Evolutionary conservation across 257 asterid species (phyloP), one percentile per base, ranked within the genome.

Genomic region (Nicotiana tomentosiformis): DNA sequence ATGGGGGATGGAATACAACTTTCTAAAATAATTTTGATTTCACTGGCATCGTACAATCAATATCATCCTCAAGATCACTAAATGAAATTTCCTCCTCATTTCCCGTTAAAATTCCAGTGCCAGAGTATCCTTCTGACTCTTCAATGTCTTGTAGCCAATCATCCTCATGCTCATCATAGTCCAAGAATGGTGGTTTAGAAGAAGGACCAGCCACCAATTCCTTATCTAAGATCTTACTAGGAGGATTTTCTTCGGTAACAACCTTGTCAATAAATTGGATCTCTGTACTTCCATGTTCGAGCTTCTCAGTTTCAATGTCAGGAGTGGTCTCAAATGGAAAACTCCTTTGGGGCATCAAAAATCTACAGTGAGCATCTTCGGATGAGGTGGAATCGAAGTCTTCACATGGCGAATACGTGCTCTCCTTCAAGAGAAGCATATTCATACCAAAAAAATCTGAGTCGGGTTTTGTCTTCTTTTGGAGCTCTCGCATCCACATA

Each of bases 31-130:
- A 8, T 35, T 66, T 88, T 79, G 84, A 80, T 83, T 90, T 93
- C 49, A 81, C 30, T 80, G 98, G 97, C 78, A 93, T 58, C 33
- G 84, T 82, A 83, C 85, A 89, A 86, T 93, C 97, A 69, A 85
- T 79, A 86, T 94, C 97, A 79, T 96, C 97, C 89, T 93, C 99
- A 82, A 96, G 93, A 89, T 96, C 99, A 85, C 98, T 96, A 84
- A 96, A 96, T 12, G 99, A 96, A 83, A 96, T 92, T 33, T 96
- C 99, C 68, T 96, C 99, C 86, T 91, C 99, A 81, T 92, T 89
- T 15, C 46, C 49, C 67, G 82, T 56, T 66, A 30, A 66, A 66
- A 85, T 51, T 35, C 88, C 84, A 69, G 86, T 83, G 79, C 89
- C 83, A 1, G 89, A 85, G 67, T 89, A 92, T 65, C 93, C 97